Conservation (phyloP, 495 filamentous ascomycete species). For the Lophiostoma macrostomum region DNA sequence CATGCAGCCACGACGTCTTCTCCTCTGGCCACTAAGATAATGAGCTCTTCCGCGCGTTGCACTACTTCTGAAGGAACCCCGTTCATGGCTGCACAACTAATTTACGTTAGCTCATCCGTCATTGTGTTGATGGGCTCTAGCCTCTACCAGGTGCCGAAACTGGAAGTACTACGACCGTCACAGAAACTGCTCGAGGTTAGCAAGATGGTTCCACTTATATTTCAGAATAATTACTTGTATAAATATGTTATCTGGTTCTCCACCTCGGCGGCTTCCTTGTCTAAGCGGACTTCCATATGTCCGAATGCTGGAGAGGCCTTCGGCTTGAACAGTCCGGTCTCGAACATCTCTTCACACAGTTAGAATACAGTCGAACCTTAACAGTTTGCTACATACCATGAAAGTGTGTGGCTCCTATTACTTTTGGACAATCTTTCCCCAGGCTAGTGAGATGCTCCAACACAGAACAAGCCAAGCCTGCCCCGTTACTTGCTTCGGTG, state of each 20-base stretch:
- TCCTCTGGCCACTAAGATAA: conserved; percentile 63
- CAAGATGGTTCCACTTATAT: neutral
- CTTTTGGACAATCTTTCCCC: conserved; percentile 66
- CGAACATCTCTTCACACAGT: conserved; percentile 65
- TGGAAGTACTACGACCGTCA: conserved; percentile 70
- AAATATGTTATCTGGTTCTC: conserved; percentile 85
- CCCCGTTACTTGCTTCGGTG: conserved; percentile 76
- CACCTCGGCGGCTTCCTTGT: conserved; percentile 54
- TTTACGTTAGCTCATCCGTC: neutral
- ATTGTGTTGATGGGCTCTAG: neutral
- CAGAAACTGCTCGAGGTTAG: conserved; percentile 42
- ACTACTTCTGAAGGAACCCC: conserved; percentile 72
- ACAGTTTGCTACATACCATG: conserved; percentile 46
- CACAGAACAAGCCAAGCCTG: conserved; percentile 79
- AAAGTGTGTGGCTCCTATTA: conserved; percentile 88
- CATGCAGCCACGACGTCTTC: conserved; percentile 74
- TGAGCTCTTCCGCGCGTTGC: conserved; percentile 71
- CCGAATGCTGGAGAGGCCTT: conserved; percentile 64
- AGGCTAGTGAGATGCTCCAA: conserved; percentile 69
- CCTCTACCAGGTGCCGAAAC: conserved; percentile 69
- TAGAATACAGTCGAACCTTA: neutral
- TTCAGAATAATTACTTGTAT: conserved; percentile 55
- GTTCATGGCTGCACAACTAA: conserved; percentile 77
- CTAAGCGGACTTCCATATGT: conserved; percentile 83
- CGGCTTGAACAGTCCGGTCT: conserved; percentile 60